These are phyloP conservation scores for Globisporangium carolinianum DNA, from an alignment of 352 stramenopile species.

Conservation along the genomic window DNA sequence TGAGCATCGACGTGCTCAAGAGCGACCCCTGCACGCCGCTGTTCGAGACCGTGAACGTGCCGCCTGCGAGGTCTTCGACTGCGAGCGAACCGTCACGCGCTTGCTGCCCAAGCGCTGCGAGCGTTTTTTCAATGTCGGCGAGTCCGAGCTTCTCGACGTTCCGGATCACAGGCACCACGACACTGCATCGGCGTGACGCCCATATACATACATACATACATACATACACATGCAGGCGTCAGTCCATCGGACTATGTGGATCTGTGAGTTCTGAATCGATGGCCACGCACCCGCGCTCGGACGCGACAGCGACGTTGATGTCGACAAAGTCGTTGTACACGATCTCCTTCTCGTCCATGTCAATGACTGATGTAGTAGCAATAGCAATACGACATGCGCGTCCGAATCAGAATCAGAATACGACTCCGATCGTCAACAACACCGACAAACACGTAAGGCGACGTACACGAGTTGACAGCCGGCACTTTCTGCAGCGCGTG, in stretches of 20 bases:
- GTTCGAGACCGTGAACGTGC: slow-evolving; percentile 99
- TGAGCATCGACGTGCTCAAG: slow-evolving; percentile 99
- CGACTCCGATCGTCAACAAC: not conserved
- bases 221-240: too few relatives aligned
- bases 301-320: slow-evolving; percentile 97
- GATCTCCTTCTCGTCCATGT: slow-evolving; percentile 97
- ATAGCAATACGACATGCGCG: too few relatives aligned
- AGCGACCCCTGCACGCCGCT: slow-evolving; percentile 95
- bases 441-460: slow-evolving; percentile 1
- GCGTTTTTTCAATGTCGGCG: slow-evolving; percentile 94
- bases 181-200: slow-evolving; percentile 28
- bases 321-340: slow-evolving; percentile 99
- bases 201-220: not conserved
- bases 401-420: too few relatives aligned
- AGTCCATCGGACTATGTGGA: too few relatives aligned
- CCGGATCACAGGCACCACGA: slow-evolving; percentile 98
- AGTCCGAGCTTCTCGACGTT: slow-evolving; percentile 97
- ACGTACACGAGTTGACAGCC: slow-evolving; percentile 94
- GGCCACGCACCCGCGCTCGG: slow-evolving; percentile 71
- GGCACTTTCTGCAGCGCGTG: slow-evolving; percentile 91
- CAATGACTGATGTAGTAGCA: slow-evolving; percentile 75
- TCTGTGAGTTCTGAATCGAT: too few relatives aligned
- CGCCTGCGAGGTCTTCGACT: slow-evolving; percentile 93
- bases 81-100: slow-evolving; percentile 58
- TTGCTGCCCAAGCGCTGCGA: slow-evolving; percentile 85